A percentile compares a stretch with the other conserved stretches of the same genome.
Evolutionary conservation across 768 basidiomycete genomes (phyloP).

Genomic region (Lactarius vividus): DNA sequence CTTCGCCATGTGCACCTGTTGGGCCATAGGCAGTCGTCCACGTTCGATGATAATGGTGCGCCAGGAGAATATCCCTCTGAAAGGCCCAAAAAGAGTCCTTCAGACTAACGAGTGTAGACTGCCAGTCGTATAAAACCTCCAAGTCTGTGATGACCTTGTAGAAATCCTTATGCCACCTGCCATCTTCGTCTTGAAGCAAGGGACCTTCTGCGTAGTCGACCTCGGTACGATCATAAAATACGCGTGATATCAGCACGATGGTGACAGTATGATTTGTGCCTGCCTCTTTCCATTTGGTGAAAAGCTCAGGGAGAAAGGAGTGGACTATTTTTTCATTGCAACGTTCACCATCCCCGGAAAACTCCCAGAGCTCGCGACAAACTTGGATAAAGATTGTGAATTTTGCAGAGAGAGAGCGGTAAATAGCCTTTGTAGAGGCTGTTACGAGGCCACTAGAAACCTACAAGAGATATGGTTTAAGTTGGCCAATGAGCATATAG

Average conservation of each 20-base stretch:
- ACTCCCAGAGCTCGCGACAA: constrained; percentile 94
- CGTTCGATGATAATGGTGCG: constrained; percentile 83
- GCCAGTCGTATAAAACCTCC: constrained; percentile 86
- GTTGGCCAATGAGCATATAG: neutral
- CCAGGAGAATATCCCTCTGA: constrained; percentile 85
- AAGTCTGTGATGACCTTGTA: constrained; percentile 94
- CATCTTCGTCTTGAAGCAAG: constrained; percentile 69
- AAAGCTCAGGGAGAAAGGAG: constrained; percentile 89
- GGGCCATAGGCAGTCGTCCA: constrained; percentile 35
- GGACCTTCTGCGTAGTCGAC: constrained; percentile 82
- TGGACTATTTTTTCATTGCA: constrained; percentile 98
- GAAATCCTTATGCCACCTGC: constrained; percentile 89
- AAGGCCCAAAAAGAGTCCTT: constrained; percentile 90
- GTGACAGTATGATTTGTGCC: constrained; percentile 92
- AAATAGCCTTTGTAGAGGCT: constrained; percentile 81
- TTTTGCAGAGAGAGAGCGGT: constrained; percentile 87
- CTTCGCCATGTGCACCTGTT: constrained; percentile 45
- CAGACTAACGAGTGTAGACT: constrained; percentile 77
- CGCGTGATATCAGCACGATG: constrained; percentile 90
- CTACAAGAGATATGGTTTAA: constrained; percentile 37
- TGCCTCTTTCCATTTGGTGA: constrained; percentile 77
- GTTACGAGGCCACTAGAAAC: constrained; percentile 82
- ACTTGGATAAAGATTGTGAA: constrained; percentile 95
- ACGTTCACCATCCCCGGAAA: constrained; percentile 92
- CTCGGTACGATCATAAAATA: constrained; percentile 81